A percentile compares a stretch with the other conserved stretches of the same genome.
phyloP scores from a whole-genome alignment of 2,329 filamentous ascomycete genomes.

The Catunica adiposa region DNA sequence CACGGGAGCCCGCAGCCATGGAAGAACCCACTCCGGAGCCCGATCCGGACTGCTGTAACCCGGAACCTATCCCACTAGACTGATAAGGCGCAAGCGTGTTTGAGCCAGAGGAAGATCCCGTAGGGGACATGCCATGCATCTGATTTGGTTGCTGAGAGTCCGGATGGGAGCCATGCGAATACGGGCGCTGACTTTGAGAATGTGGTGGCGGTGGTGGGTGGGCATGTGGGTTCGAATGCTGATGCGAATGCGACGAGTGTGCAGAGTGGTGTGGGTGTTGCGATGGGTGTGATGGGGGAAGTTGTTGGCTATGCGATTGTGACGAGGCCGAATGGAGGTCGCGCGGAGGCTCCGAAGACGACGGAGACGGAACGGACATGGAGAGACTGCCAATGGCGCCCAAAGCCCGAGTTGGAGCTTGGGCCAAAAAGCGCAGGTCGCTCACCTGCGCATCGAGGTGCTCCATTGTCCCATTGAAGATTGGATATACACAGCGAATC shows the following conservation, averaged over 20 bases:
- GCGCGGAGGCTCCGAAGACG: slow-evolving; percentile 34
- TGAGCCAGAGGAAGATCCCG: background rate
- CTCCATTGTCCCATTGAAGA: slow-evolving; percentile 27
- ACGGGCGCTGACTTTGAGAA: slow-evolving; percentile 1
- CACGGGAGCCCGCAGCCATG: background rate
- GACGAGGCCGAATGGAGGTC: slow-evolving; percentile 17
- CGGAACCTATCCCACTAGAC: background rate
- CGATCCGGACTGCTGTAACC: background rate
- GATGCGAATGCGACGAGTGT: slow-evolving; percentile 2
- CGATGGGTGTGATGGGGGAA: slow-evolving; percentile 13
- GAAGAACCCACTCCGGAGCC: background rate
- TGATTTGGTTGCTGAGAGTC: background rate
- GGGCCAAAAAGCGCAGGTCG: slow-evolving; percentile 35
- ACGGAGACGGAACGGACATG: slow-evolving; percentile 21
- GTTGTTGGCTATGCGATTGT: slow-evolving; percentile 21
- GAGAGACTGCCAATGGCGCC: slow-evolving; percentile 17
- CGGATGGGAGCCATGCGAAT: background rate
- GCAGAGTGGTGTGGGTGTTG: slow-evolving; percentile 9
- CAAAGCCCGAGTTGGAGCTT: slow-evolving; percentile 22
- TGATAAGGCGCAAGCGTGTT: slow-evolving; percentile 2
- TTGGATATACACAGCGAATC: background rate
- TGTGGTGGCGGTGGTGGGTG: slow-evolving; percentile 4
- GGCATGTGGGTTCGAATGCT: slow-evolving; percentile 1
- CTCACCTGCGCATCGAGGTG: slow-evolving; percentile 37
- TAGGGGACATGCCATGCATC: slow-evolving; percentile 3